Percentiles rank a stretch among this genome's conserved stretches.
Conservation (phyloP, 768 basidiomycete genomes). For the Chalciporus piperatus region DNA sequence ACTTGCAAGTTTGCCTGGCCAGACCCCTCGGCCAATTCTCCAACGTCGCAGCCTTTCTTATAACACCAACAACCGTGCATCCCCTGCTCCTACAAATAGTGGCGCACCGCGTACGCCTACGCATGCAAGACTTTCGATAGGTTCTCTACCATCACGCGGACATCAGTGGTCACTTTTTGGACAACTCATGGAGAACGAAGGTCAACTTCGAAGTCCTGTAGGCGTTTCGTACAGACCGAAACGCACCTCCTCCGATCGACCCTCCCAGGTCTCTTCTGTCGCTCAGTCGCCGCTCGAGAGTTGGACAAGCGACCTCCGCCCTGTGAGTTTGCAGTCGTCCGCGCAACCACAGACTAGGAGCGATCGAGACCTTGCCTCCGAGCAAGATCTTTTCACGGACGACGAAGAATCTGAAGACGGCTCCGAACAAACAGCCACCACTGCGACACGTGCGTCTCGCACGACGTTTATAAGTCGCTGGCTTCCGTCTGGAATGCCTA, state of each 20-base stretch:
- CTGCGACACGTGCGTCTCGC: conserved; percentile 8
- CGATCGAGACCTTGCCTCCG: background rate
- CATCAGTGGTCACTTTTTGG: conserved; percentile 64
- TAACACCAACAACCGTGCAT: background rate
- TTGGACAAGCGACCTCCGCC: background rate
- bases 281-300: conserved; percentile 5
- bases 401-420: conserved; percentile 16
- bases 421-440: conserved; percentile 10
- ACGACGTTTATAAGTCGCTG: conserved; percentile 6
- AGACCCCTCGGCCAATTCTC: conserved; percentile 1
- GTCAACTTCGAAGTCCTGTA: conserved; percentile 31
- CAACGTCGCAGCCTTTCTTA: conserved; percentile 14
- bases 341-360: background rate
- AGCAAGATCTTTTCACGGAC: background rate
- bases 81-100: conserved; percentile 8
- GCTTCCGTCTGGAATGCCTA: conserved; percentile 27
- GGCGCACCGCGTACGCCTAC: conserved; percentile 12
- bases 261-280: background rate
- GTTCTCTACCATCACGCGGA: conserved; percentile 21
- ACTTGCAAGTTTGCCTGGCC: background rate
- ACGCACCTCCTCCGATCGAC: conserved; percentile 3
- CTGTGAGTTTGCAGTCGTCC: background rate
- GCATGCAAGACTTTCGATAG: conserved; percentile 7
- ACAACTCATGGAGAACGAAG: conserved; percentile 69
- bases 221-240: background rate